phyloP scores from a whole-genome alignment of 2,329 filamentous ascomycete genomes.

The Cadophora sp. region DNA sequence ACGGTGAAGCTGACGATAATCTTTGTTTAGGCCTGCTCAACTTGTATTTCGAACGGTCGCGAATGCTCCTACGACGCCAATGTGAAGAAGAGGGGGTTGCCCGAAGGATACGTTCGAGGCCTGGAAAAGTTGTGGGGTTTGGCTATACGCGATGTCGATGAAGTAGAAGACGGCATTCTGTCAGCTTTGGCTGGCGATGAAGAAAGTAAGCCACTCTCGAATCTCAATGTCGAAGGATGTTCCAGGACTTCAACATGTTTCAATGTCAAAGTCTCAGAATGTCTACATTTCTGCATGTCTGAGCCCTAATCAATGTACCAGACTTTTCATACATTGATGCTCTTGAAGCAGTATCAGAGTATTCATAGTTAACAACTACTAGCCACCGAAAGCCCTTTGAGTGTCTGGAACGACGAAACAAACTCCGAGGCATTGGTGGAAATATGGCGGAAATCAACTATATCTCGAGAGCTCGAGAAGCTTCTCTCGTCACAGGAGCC shows the following conservation, averaged over 20 bases:
- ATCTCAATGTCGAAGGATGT: not conserved
- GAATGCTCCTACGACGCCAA: conserved; percentile 71
- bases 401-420: conserved; percentile 42
- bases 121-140: conserved; percentile 67
- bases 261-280: not conserved
- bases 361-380: conserved; percentile 37
- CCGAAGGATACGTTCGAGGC: conserved; percentile 80
- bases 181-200: conserved; percentile 52
- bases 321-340: not conserved
- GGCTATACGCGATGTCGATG: conserved; percentile 57
- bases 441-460: conserved; percentile 43
- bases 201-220: conserved; percentile 33
- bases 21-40: conserved; percentile 59
- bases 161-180: conserved; percentile 56
- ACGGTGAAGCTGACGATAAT: conserved; percentile 3
- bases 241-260: not conserved
- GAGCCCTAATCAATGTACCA: too few relatives aligned
- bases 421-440: conserved; percentile 41
- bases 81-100: conserved; percentile 78
- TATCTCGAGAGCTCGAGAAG: conserved; percentile 43
- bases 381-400: conserved; percentile 43
- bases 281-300: not conserved
- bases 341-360: not conserved
- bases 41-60: conserved; percentile 58
- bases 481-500: conserved; percentile 42